A percentile compares a stretch with the other conserved stretches of the same genome.
Evolutionary conservation across 2,329 filamentous ascomycete genomes (phyloP).

Genomic region (Neopestalotiopsis sp.): DNA sequence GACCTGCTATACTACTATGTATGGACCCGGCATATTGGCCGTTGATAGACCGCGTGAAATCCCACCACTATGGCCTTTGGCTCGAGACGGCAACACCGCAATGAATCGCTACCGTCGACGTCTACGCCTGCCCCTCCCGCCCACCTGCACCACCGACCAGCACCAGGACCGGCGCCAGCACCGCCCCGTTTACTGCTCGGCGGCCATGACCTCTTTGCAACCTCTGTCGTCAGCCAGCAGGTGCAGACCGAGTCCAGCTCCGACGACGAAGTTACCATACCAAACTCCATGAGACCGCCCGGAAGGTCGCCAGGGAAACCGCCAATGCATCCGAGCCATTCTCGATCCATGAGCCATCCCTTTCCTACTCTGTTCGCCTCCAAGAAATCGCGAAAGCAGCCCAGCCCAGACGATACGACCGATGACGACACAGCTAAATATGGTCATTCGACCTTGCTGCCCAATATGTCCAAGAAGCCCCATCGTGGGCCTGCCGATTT

Average conservation of each 20-base stretch:
- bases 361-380: constrained; percentile 73
- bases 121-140: constrained; percentile 13
- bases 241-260: constrained; percentile 39
- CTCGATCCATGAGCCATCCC: constrained; percentile 79
- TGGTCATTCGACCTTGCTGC: constrained; percentile 32
- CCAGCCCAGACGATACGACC: constrained; percentile 44
- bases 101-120: constrained; percentile 1
- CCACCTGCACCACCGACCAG: constrained; percentile 17
- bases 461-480: constrained; percentile 35
- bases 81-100: constrained; percentile 2
- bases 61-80: constrained; percentile 15
- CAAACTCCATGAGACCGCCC: constrained; percentile 21
- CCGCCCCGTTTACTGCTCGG: constrained; percentile 32
- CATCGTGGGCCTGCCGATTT: constrained; percentile 51
- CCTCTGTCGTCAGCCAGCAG: constrained; percentile 26
- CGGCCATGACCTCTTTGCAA: constrained; percentile 27
- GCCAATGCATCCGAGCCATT: constrained; percentile 43
- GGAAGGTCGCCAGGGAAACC: background rate
- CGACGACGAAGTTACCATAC: constrained; percentile 32
- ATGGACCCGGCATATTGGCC: background rate
- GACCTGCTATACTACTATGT: background rate
- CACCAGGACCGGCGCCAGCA: constrained; percentile 6
- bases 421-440: constrained; percentile 47
- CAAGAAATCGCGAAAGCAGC: constrained; percentile 57
- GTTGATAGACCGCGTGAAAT: background rate